phyloP scores from a whole-genome alignment of 1,139 yeast genomes.

The Hansenula sp. region DNA sequence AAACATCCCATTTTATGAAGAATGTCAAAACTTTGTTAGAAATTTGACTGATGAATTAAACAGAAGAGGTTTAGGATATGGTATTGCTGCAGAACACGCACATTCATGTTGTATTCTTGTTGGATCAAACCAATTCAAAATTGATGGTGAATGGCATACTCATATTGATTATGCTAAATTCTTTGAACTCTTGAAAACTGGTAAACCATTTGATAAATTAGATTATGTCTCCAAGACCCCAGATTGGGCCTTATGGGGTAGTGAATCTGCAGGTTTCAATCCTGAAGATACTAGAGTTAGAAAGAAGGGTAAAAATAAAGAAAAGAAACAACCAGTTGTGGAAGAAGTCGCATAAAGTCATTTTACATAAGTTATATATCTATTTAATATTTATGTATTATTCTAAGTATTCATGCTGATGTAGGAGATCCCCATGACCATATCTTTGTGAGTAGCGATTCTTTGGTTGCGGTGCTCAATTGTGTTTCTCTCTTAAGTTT shows the following conservation, averaged over 20 bases:
- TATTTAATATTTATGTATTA: background rate
- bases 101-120: slow-evolving; percentile 90
- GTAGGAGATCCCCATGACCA: background rate
- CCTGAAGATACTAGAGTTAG: slow-evolving; percentile 75
- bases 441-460: background rate
- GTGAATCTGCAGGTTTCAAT: slow-evolving; percentile 81
- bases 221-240: slow-evolving; percentile 84
- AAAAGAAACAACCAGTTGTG: background rate
- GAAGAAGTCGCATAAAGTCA: background rate
- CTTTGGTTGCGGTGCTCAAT: background rate
- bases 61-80: slow-evolving; percentile 66
- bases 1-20: slow-evolving; percentile 91
- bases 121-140: slow-evolving; percentile 70
- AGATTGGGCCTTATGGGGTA: slow-evolving; percentile 88
- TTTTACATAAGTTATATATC: background rate
- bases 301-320: slow-evolving; percentile 41
- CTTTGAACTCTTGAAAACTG: slow-evolving; percentile 64
- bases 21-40: slow-evolving; percentile 72
- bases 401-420: background rate
- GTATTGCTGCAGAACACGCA: slow-evolving; percentile 91
- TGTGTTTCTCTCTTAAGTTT: background rate
- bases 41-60: slow-evolving; percentile 54
- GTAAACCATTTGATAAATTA: slow-evolving; percentile 65
- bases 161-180: slow-evolving; percentile 81
- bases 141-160: slow-evolving; percentile 77